Conservation (phyloP, 352 stramenopile species). For the Thraustochytrium sp. region DNA sequence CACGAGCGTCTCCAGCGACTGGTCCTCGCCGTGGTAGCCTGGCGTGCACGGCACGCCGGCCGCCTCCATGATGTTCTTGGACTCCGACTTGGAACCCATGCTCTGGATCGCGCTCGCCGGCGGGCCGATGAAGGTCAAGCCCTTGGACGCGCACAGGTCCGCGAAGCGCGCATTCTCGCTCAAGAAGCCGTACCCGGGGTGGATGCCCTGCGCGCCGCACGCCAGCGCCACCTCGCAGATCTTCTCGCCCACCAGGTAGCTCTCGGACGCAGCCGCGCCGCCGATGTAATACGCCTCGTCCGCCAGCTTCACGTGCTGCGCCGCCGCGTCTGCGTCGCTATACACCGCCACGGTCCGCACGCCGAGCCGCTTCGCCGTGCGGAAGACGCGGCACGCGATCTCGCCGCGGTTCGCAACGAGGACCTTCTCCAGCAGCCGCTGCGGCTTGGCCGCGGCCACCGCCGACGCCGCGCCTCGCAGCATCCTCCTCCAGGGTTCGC, state of each 20-base stretch:
- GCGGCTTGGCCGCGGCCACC: no score
- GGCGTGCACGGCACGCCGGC: slow-evolving; percentile 74
- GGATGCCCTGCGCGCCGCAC: slow-evolving; percentile 58
- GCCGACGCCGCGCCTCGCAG: no score
- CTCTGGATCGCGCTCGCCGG: slow-evolving; percentile 71
- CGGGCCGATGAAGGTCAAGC: slow-evolving; percentile 81
- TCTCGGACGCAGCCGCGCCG: slow-evolving; percentile 44
- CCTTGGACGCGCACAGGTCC: slow-evolving; percentile 58
- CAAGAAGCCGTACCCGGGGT: slow-evolving; percentile 81
- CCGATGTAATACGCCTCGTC: slow-evolving; percentile 58
- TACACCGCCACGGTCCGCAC: slow-evolving; percentile 90
- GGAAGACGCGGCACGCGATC: slow-evolving; percentile 86
- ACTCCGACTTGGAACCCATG: slow-evolving; percentile 81
- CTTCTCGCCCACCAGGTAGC: slow-evolving; percentile 46
- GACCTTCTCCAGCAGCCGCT: slow-evolving; percentile 72
- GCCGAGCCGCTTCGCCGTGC: slow-evolving; percentile 70
- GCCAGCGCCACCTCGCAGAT: slow-evolving; percentile 27
- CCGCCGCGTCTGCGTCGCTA: slow-evolving; percentile 74
- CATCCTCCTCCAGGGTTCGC: no score
- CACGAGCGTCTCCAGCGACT: slow-evolving; percentile 67
- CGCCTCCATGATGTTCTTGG: slow-evolving; percentile 81
- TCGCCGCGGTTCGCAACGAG: slow-evolving; percentile 84
- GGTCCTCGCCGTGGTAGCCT: slow-evolving; percentile 80
- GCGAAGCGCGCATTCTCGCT: slow-evolving; percentile 76
- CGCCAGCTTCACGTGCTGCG: slow-evolving; percentile 64